phyloP scores from a whole-genome alignment of 1,284 basidiomycete species.

The Malassezia vespertilionis region DNA sequence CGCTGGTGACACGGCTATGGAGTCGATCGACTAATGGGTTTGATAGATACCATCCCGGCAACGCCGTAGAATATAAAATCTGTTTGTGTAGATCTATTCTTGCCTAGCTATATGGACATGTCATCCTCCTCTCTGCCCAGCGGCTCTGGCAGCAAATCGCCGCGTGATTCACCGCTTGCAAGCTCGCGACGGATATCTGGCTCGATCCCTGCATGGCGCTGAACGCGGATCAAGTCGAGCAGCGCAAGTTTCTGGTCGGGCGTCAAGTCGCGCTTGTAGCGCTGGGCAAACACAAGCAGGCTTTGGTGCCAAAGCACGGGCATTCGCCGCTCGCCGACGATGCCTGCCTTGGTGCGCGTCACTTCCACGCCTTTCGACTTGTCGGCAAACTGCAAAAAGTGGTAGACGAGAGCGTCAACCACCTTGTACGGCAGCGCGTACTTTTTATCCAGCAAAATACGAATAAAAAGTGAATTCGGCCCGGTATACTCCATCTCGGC shows the following conservation, averaged over 20 bases:
- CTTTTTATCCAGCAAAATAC: slow-evolving; percentile 93
- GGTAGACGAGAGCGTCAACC: slow-evolving; percentile 91
- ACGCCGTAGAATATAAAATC: neutral
- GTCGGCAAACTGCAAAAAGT: slow-evolving; percentile 80
- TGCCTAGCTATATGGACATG: slow-evolving; percentile 13
- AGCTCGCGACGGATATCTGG: slow-evolving; percentile 79
- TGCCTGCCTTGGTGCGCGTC: slow-evolving; percentile 19
- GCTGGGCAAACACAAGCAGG: slow-evolving; percentile 82
- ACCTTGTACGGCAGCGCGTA: slow-evolving; percentile 97
- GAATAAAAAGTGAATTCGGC: slow-evolving; percentile 91
- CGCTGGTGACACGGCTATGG: slow-evolving; percentile 44
- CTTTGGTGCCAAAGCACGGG: slow-evolving; percentile 98
- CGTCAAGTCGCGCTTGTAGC: slow-evolving; percentile 94
- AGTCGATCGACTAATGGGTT: slow-evolving; percentile 42
- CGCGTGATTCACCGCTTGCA: slow-evolving; percentile 52
- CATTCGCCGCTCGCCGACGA: slow-evolving; percentile 34
- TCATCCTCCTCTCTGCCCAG: slow-evolving; percentile 33
- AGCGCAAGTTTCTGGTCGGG: slow-evolving; percentile 95
- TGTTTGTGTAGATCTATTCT: neutral
- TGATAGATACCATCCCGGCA: slow-evolving; percentile 5
- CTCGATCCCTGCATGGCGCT: slow-evolving; percentile 77
- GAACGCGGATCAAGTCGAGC: slow-evolving; percentile 78
- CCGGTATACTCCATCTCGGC: slow-evolving; percentile 93
- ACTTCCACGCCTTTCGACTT: slow-evolving; percentile 39
- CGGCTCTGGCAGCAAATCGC: slow-evolving; percentile 47